A percentile compares a stretch with the other conserved stretches of the same genome.
Evolutionary conservation across 1,284 basidiomycete species (phyloP).

Genomic region (Pseudozyma tsukubaensis): DNA sequence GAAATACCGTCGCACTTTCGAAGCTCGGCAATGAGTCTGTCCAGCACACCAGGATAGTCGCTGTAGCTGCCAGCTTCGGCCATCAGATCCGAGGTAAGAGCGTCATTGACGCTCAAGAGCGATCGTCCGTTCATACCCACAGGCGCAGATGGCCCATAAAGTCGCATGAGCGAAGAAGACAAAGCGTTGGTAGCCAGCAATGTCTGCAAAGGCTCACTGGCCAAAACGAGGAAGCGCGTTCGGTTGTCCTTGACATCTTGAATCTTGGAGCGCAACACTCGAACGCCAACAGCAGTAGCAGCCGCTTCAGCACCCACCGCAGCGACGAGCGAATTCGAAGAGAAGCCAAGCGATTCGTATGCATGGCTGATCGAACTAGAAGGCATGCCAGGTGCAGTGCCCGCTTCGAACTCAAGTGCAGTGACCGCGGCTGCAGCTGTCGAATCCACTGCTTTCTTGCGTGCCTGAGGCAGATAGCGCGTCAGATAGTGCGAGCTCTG

Average conservation of each 20-base stretch:
- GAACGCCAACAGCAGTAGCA: constrained; percentile 22
- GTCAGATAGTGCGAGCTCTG: constrained; percentile 48
- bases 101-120: constrained; percentile 36
- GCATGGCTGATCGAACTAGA: constrained; percentile 22
- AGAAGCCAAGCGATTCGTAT: constrained; percentile 42
- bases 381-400: constrained; percentile 42
- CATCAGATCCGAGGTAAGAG: constrained; percentile 19
- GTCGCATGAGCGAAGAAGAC: constrained; percentile 21
- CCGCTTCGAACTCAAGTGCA: constrained; percentile 44
- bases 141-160: constrained; percentile 15
- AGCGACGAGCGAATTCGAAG: constrained; percentile 38
- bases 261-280: constrained; percentile 37
- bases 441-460: constrained; percentile 47
- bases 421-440: constrained; percentile 47
- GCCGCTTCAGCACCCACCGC: constrained; percentile 44
- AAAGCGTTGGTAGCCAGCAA: constrained; percentile 28
- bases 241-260: constrained; percentile 50
- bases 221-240: constrained; percentile 45
- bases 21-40: constrained; percentile 20
- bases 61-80: constrained; percentile 25
- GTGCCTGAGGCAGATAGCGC: constrained; percentile 44
- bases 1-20: constrained; percentile 12
- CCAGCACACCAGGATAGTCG: constrained; percentile 6
- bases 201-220: constrained; percentile 37
- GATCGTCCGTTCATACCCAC: constrained; percentile 18